Base-by-base conservation (phyloP, 305 asterid genomes). In the Plantago rigida region DNA sequence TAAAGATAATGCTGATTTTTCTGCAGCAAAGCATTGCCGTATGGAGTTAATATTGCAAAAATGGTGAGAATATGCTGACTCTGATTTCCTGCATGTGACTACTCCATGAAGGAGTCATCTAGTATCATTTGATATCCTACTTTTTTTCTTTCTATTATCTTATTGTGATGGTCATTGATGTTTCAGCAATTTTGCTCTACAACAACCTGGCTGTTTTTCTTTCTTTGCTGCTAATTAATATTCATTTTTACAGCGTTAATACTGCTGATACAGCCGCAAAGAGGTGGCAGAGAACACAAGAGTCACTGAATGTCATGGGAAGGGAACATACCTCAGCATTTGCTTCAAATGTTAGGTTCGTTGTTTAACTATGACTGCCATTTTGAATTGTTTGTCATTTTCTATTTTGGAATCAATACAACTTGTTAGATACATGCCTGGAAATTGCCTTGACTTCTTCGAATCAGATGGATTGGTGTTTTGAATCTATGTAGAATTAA, bases 1-100 rank as follows among this genome's bases (percentile, higher is more conserved):
- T 15, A 78, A 77, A 60, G 95, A 87, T 41, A 73, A 59, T 81
- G 85, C 87, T 9, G 84, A 79, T 57, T 82, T 81, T 70, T 76
- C 85, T 62, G 95, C 85, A 59, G 86, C 94, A 61, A 87, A 87
- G 69, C 91, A 84, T 71, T 84, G 94, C 59, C 91, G 95, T 46
- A 73, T 87, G 85, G 94, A 84, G 74, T 67, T 73, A 39, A 78
- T 84, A 51, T 47, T 77, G 59, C 94, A 84, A 65, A 79, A 84
- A 52, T 78, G 94, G 95, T 84, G 44, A 74, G 65, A 63, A 53
- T 15, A 22, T 60, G 34, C 59, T 29, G 17, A 11, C 49, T 62
- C 9, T 22, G 17, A 34, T 52, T 26, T 57, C 44, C 8, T 17
- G 41, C 45, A 39, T 59, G 47, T 58, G 17, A 34, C 39, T 49